Evolutionary conservation across 345 rosid genomes (phyloP), one percentile per base, ranked within the genome.

Genomic region (Arabidopsis thaliana): DNA sequence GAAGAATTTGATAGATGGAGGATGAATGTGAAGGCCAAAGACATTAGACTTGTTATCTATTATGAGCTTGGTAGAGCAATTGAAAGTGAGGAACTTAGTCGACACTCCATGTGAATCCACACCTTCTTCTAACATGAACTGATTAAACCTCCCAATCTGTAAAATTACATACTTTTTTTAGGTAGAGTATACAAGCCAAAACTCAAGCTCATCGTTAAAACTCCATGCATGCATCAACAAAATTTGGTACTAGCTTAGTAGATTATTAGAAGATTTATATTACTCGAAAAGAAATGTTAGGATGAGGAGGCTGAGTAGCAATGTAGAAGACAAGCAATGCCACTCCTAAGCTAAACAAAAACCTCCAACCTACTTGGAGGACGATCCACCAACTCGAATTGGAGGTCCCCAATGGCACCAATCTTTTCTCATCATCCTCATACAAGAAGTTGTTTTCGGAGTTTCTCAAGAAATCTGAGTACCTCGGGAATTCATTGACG

Each of bases 241-340:
- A 13, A 2, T 51, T 11, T 51, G 57, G n/a, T 51, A 16, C 42
- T 22, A 60, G 40, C 4, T 2, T 45, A n/a, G 22, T 16, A 62
- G 44, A 16, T 60, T 22, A 61, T 1, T 24, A 38, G 5, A 28
- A 67, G 69, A 44, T 55, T 59, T 0, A 45, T 64, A 70, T 77
- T 85, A 93, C 98, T 92, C 84, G 80, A 45, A 91, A 28, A n/a
- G 89, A 88, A 9, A 91, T 48, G 33, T 75, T 52, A 12, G 98
- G 98, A 20, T 81, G 81, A 22, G 98, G 91, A 33, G 98, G 98
- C 53, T 91, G 89, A 11, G 96, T 85, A n/a, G 89, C 87, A 49
- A 86, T 48, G 81, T 87, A 93, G 82, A 89, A 93, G 8, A 93
- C 90, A 8, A 93, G 92, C 85, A 93, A 80, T 25, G 93, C 93